Percentiles rank a stretch among this genome's conserved stretches.
Evolutionary conservation across 495 filamentous ascomycete genomes (phyloP).

Genomic region (Opeltia flavorubescens): DNA sequence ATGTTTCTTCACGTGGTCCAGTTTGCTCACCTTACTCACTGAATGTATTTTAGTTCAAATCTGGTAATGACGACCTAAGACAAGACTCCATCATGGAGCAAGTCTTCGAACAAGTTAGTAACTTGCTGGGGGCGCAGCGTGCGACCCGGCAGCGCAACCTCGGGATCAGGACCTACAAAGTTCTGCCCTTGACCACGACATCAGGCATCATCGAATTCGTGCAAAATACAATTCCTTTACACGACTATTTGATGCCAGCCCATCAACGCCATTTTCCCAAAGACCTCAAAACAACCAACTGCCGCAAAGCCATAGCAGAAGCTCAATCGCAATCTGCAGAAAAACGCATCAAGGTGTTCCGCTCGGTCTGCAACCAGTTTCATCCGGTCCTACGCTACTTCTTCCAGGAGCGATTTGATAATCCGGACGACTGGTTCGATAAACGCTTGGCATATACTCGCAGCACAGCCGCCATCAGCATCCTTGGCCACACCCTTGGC

Average conservation of each 20-base stretch:
- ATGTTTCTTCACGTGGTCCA: slow-evolving; percentile 20
- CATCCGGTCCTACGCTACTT: slow-evolving; percentile 93
- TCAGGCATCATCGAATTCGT: slow-evolving; percentile 98
- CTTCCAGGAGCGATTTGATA: slow-evolving; percentile 87
- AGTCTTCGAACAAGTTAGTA: slow-evolving; percentile 91
- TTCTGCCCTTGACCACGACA: slow-evolving; percentile 67
- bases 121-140: slow-evolving; percentile 69
- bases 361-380: slow-evolving; percentile 62
- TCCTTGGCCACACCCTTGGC: slow-evolving; percentile 83
- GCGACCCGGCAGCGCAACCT: slow-evolving; percentile 79
- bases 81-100: slow-evolving; percentile 99
- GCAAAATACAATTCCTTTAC: slow-evolving; percentile 73
- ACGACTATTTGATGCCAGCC: slow-evolving; percentile 81
- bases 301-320: slow-evolving; percentile 62
- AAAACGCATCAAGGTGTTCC: slow-evolving; percentile 56
- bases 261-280: slow-evolving; percentile 77
- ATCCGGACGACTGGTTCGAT: slow-evolving; percentile 91
- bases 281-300: slow-evolving; percentile 59
- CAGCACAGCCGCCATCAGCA: slow-evolving; percentile 86
- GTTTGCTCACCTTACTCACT: slow-evolving; percentile 2
- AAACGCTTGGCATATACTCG: slow-evolving; percentile 78
- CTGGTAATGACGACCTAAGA: slow-evolving; percentile 87
- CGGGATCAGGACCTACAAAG: slow-evolving; percentile 87
- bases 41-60: slow-evolving; percentile 52
- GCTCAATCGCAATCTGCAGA: slow-evolving; percentile 55